A percentile compares a stretch with the other conserved stretches of the same genome.
Conservation (phyloP, 108 stramenopile species). For the Licmophora abbreviata region DNA sequence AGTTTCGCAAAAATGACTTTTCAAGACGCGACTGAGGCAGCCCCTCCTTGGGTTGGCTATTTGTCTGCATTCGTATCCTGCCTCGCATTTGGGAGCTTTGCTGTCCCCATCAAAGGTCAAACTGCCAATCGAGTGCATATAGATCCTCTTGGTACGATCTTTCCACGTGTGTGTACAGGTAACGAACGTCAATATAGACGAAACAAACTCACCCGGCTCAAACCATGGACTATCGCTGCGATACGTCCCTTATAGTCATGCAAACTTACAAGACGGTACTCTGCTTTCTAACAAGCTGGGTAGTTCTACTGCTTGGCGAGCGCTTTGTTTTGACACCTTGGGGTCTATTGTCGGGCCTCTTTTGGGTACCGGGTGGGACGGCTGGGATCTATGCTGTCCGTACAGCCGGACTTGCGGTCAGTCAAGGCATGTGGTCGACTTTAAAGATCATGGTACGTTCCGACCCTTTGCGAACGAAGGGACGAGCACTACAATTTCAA, state of each 20-base stretch:
- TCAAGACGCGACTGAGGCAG: too few species aligned
- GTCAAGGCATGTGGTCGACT: constrained; percentile 67
- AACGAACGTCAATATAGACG: too few species aligned
- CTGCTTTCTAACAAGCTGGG: constrained; percentile 57
- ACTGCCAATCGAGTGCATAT: constrained; percentile 38
- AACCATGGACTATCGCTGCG: too few species aligned
- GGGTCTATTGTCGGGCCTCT: constrained; percentile 63
- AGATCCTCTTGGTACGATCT: constrained; percentile 74
- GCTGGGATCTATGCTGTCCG: constrained; percentile 47
- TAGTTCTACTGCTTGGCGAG: constrained; percentile 23
- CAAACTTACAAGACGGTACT: constrained; percentile 81
- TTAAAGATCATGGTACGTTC: constrained; percentile 56
- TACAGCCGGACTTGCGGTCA: constrained; percentile 60
- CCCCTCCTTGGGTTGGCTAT: too few species aligned
- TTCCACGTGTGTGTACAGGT: too few species aligned
- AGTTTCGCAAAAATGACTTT: too few species aligned
- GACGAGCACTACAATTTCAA: too few species aligned
- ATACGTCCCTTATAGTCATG: too few species aligned
- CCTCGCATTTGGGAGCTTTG: constrained; percentile 72
- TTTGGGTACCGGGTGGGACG: constrained; percentile 53
- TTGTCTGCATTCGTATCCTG: constrained; percentile 43
- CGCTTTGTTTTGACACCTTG: constrained; percentile 60
- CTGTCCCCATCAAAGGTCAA: constrained; percentile 76
- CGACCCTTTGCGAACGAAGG: too few species aligned
- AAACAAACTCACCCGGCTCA: too few species aligned